These are phyloP conservation scores for Scedosporium minutisporum DNA, from an alignment of 2,329 filamentous ascomycete genomes.

Conservation along the genomic window DNA sequence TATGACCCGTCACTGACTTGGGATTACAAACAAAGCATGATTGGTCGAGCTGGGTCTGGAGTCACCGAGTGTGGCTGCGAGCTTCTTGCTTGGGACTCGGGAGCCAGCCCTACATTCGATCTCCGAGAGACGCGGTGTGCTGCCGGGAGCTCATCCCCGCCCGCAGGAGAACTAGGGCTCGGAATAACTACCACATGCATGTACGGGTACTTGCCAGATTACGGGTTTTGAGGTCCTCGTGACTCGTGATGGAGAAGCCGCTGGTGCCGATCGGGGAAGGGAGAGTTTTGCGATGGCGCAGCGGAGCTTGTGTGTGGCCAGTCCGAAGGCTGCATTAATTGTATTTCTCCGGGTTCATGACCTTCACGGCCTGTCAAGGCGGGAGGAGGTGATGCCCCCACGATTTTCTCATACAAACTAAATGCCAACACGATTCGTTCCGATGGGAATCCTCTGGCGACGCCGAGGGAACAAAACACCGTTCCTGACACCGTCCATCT, in stretches of 20 bases:
- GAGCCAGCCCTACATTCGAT: neutral
- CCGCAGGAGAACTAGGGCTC: neutral
- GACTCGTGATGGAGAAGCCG: neutral
- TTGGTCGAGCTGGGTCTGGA: neutral
- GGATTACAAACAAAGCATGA: neutral
- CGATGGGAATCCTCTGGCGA: too few species aligned
- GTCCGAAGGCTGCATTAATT: too few species aligned
- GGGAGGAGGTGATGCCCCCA: too few species aligned
- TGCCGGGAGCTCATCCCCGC: neutral
- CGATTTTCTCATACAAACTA: too few species aligned
- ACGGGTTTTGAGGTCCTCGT: neutral
- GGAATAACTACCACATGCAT: neutral
- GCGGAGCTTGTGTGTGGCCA: neutral
- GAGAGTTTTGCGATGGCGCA: neutral
- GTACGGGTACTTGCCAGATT: neutral
- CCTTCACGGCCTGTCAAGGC: too few species aligned
- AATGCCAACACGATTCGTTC: too few species aligned
- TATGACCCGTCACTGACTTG: neutral
- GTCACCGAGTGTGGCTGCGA: neutral
- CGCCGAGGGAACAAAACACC: too few species aligned
- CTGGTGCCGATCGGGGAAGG: neutral
- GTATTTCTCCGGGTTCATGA: too few species aligned
- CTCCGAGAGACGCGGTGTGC: neutral
- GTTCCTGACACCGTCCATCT: too few species aligned
- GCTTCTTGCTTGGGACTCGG: neutral